Evolutionary conservation across 257 asterid genomes (phyloP).

Genomic region (Solanum pimpinellifolium): DNA sequence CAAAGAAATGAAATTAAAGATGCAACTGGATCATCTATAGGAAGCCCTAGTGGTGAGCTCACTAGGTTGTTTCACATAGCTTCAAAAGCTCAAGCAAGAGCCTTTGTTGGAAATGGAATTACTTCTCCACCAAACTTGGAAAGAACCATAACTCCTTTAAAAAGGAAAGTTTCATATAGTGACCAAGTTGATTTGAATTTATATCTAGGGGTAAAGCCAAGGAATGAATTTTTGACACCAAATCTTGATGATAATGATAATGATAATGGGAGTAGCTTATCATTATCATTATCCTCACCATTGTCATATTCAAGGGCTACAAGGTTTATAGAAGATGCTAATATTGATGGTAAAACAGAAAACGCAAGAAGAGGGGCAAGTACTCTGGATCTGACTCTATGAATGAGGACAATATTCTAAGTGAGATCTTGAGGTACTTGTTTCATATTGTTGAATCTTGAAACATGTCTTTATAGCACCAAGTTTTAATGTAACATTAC

Average conservation of each 20-base stretch:
- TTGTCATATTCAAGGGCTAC: constrained; percentile 13
- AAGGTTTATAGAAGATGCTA: constrained; percentile 23
- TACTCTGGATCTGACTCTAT: constrained; percentile 96
- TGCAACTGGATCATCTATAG: constrained; percentile 7
- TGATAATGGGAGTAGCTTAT: constrained; percentile 20
- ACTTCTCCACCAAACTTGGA: neutral
- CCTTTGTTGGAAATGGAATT: neutral
- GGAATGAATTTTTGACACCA: neutral
- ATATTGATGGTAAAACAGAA: constrained; percentile 1
- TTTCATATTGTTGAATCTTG: neutral
- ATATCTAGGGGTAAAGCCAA: constrained; percentile 29
- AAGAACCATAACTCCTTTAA: constrained; percentile 3
- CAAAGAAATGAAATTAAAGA: neutral
- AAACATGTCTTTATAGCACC: neutral
- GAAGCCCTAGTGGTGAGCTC: constrained; percentile 5
- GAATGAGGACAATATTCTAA: constrained; percentile 62
- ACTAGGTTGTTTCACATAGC: neutral
- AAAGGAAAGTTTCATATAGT: constrained; percentile 31
- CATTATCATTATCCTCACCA: constrained; percentile 29
- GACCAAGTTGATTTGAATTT: constrained; percentile 40
- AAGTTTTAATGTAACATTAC: neutral
- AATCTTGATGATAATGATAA: constrained; percentile 10
- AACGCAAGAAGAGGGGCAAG: constrained; percentile 47
- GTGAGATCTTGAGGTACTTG: constrained; percentile 57
- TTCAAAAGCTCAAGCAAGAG: neutral